A percentile compares a stretch with the other conserved stretches of the same genome.
Evolutionary conservation across 441 rosid species (phyloP).

Genomic region (Erysimum pusillum): DNA sequence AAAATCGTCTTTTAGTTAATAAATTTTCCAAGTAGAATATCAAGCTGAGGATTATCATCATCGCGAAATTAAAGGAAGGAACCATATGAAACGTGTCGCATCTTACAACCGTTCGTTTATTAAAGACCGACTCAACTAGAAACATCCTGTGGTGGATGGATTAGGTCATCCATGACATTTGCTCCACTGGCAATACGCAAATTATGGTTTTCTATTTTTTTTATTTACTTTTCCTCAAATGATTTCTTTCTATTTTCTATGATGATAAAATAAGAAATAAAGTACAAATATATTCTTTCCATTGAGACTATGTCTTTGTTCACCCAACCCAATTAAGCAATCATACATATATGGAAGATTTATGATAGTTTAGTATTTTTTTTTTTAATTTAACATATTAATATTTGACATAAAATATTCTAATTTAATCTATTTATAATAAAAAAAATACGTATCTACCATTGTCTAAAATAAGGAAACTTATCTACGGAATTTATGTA

Average conservation of each 20-base stretch:
- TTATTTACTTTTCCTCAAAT: not conserved
- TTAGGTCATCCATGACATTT: conserved; percentile 38
- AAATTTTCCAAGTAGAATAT: too few species aligned
- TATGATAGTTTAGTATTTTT: not conserved
- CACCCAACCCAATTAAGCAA: conserved; percentile 30
- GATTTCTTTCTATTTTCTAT: conserved; percentile 2
- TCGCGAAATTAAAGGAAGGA: not conserved
- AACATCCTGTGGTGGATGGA: conserved; percentile 27
- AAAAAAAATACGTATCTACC: not conserved
- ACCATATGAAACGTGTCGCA: not conserved
- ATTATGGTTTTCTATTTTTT: not conserved
- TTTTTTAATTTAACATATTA: not conserved
- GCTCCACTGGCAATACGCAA: not conserved
- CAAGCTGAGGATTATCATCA: not conserved
- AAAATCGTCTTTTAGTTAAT: conserved; percentile 17
- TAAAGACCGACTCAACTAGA: conserved; percentile 34
- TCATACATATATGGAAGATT: not conserved
- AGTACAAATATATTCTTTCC: conserved; percentile 34
- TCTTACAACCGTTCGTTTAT: not conserved
- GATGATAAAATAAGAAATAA: not conserved
- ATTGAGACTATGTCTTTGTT: conserved; percentile 26
- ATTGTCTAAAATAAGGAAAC: not conserved
- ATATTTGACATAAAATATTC: not conserved
- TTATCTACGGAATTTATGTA: conserved; percentile 7
- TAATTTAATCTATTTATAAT: not conserved